Percentiles rank a stretch among this genome's conserved stretches.
phyloP scores from a whole-genome alignment of 1,284 basidiomycete species.

The Ustilago crameri region DNA sequence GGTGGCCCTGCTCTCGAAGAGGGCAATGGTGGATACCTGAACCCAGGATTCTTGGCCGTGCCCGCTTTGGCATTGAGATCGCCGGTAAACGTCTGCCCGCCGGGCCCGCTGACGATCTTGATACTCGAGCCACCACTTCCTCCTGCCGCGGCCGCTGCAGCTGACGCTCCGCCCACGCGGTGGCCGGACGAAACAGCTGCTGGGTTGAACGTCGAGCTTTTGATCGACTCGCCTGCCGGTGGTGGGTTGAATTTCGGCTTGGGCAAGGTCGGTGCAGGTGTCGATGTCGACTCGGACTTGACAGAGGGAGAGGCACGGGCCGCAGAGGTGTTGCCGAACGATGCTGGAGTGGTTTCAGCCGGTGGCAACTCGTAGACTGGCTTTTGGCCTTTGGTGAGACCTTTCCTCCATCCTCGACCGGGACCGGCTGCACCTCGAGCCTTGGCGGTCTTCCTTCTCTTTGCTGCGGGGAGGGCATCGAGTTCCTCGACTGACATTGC shows the following conservation, averaged over 20 bases:
- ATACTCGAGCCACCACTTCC: constrained; percentile 4
- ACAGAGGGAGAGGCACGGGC: constrained; percentile 22
- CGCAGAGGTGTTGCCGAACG: constrained; percentile 34
- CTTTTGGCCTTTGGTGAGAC: constrained; percentile 65
- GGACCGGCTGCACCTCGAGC: constrained; percentile 65
- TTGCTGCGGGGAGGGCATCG: constrained; percentile 65
- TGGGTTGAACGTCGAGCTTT: not conserved
- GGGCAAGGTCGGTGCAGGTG: constrained; percentile 7
- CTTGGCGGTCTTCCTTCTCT: constrained; percentile 62
- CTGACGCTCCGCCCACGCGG: not conserved
- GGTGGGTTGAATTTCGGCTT: constrained; percentile 13
- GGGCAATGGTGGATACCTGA: constrained; percentile 55
- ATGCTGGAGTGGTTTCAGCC: constrained; percentile 42
- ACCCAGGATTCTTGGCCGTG: constrained; percentile 47
- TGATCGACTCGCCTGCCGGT: not conserved
- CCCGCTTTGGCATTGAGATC: constrained; percentile 44
- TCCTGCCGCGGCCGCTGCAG: not conserved
- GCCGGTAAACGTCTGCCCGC: constrained; percentile 31
- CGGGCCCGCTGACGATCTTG: constrained; percentile 41
- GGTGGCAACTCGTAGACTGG: constrained; percentile 60
- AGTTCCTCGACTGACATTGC: constrained; percentile 60
- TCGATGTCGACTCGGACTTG: constrained; percentile 22
- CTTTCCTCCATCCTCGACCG: constrained; percentile 65
- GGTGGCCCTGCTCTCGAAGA: constrained; percentile 41
- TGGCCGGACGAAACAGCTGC: not conserved